Conservation (phyloP, 2,329 filamentous ascomycete species). For the Metarhizium album region DNA sequence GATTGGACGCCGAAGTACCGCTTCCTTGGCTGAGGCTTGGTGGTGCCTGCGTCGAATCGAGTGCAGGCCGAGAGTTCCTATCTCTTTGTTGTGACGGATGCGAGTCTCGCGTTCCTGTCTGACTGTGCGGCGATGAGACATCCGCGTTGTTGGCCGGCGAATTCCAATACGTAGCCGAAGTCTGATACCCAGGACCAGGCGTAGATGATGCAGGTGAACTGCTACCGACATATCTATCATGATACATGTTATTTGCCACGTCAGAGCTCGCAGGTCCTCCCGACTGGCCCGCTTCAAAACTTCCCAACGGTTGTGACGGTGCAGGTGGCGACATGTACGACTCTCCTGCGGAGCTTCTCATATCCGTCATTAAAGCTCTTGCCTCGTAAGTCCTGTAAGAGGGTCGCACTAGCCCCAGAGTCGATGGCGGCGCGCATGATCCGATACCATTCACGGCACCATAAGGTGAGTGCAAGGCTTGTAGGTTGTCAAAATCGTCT, state of each 20-base stretch:
- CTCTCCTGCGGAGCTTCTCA: constrained; percentile 52
- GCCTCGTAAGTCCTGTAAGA: constrained; percentile 51
- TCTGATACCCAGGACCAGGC: constrained; percentile 21
- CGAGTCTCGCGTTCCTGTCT: neutral
- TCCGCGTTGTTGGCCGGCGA: constrained; percentile 1
- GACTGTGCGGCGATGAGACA: neutral
- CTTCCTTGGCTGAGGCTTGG: constrained; percentile 1
- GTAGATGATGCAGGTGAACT: constrained; percentile 33
- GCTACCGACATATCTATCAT: constrained; percentile 43
- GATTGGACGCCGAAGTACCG: constrained; percentile 16
- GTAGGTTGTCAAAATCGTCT: constrained; percentile 60
- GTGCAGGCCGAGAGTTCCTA: constrained; percentile 1
- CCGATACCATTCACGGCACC: constrained; percentile 47
- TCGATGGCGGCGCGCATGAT: constrained; percentile 34
- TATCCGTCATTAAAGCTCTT: constrained; percentile 58
- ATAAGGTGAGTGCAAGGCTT: constrained; percentile 57
- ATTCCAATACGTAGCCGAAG: constrained; percentile 2
- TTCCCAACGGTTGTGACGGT: constrained; percentile 56
- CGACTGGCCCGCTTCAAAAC: constrained; percentile 51
- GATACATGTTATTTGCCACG: constrained; percentile 42
- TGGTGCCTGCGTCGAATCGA: neutral
- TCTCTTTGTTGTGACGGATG: neutral
- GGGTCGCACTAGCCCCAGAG: constrained; percentile 31
- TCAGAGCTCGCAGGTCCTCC: constrained; percentile 40
- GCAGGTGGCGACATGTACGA: constrained; percentile 57